Base-by-base conservation (phyloP, 495 filamentous ascomycete species). In the Pyrenopolyporus hunteri region DNA sequence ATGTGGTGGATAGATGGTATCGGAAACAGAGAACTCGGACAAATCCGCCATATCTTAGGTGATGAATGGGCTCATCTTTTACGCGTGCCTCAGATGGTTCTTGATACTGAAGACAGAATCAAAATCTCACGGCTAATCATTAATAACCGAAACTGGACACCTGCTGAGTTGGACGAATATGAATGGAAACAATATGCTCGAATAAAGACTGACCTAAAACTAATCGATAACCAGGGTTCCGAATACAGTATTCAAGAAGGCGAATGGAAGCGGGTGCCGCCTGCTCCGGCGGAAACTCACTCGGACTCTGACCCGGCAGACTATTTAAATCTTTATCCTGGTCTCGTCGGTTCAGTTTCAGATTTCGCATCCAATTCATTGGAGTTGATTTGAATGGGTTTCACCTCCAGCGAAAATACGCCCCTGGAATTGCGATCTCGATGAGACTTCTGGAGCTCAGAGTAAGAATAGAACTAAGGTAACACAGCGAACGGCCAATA, bases 1-100 rank as follows among this genome's bases (percentile, higher is more conserved):
- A 20, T 75, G 14, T 83, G 80, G 81, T 83, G 81, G 80, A 56
- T 79, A 49, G 39, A 62, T 11, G 75, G 69, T 8, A 72, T 83
- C 11, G 48, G 64, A 6, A 68, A 76, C 29, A 63, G 54, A 7
- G 71, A 82, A 35, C 74, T 81, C 5, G 61, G 20, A 20, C 68
- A 71, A 23, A 79, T 83, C n/a, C 48, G 36, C 23, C 22, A 59
- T n/a, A 62, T 70, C 1, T 17, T 82, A 1, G 76, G 72, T 2
- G 31, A 65, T 0, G 59, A 72, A 29, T 81, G 77, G 76, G 33
- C 10, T 8, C 26, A 55, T 9, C 28, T 76, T 2, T 42, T 80
- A n/a, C 56, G 66, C 6, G 66, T 80, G 1, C 77, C 78, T 16
- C 53, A 59, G 45, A 60, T 64, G 29, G 69, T 75, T 16, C 28